Conservation (phyloP, 345 rosid species). For the Hibiscus syriacus region DNA sequence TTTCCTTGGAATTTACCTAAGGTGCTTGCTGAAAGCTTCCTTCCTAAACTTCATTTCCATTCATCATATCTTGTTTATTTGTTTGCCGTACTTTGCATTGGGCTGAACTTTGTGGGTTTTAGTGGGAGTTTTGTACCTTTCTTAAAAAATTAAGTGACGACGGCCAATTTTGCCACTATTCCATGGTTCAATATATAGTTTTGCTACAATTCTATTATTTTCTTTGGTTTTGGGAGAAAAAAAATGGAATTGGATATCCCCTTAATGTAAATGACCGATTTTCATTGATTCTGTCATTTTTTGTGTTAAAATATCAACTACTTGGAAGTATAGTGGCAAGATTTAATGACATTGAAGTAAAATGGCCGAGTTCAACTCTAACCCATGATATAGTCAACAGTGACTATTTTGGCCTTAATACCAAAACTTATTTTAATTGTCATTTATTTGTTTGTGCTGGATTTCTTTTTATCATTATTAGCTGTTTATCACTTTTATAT, state of each 20-base stretch:
- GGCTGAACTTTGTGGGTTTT: not conserved
- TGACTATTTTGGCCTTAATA: not conserved
- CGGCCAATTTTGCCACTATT: not conserved
- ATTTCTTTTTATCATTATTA: not conserved
- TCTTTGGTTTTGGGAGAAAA: not conserved
- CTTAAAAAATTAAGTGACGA: not conserved
- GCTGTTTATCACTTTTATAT: not conserved
- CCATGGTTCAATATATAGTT: not conserved
- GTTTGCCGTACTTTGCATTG: not conserved
- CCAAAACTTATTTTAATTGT: not conserved
- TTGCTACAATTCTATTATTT: no score
- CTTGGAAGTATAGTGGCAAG: no score
- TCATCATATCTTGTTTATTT: not conserved
- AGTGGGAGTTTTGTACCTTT: not conserved
- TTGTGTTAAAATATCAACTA: no score
- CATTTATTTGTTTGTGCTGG: not conserved
- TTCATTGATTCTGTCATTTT: no score
- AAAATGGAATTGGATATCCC: not conserved
- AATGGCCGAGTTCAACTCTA: no score
- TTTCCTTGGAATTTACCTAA: no score
- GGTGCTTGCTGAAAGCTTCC: not conserved
- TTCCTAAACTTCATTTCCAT: not conserved
- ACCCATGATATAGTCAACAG: not conserved
- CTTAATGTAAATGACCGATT: no score
- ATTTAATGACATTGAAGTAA: no score